Evolutionary conservation across 148 eudicot genomes (phyloP).

Genomic region (Silene latifolia): DNA sequence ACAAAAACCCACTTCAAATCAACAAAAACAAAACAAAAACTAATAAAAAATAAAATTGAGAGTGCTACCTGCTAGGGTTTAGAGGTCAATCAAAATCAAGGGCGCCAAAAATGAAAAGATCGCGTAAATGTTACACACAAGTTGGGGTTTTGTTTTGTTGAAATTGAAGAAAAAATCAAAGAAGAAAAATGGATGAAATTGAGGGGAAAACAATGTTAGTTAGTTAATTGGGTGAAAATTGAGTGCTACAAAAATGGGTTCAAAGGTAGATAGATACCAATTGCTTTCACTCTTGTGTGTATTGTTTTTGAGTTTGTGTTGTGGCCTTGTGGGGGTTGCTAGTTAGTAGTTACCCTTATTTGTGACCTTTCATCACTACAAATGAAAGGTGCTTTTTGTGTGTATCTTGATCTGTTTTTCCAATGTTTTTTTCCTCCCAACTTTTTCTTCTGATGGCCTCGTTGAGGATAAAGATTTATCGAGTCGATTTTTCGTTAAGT

Average conservation of each 20-base stretch:
- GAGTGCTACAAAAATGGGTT: neutral
- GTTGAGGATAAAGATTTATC: too few relatives aligned
- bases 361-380: neutral
- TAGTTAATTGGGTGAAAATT: neutral
- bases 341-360: neutral
- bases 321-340: neutral
- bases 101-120: slow-evolving; percentile 11
- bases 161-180: neutral
- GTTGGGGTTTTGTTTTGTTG: neutral
- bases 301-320: neutral
- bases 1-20: slow-evolving; percentile 1
- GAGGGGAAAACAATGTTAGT: neutral
- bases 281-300: neutral
- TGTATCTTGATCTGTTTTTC: slow-evolving; percentile 7
- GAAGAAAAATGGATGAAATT: neutral
- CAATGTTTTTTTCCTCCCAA: neutral
- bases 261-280: neutral
- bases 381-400: slow-evolving; percentile 5
- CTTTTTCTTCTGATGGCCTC: too few relatives aligned
- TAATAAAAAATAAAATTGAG: slow-evolving; percentile 1
- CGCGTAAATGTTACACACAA: slow-evolving; percentile 11
- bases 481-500: too few relatives aligned
- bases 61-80: slow-evolving; percentile 20
- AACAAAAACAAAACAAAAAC: neutral
- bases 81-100: slow-evolving; percentile 2